phyloP scores from a whole-genome alignment of 768 basidiomycete species.

The Hygrocybe coccinea region DNA sequence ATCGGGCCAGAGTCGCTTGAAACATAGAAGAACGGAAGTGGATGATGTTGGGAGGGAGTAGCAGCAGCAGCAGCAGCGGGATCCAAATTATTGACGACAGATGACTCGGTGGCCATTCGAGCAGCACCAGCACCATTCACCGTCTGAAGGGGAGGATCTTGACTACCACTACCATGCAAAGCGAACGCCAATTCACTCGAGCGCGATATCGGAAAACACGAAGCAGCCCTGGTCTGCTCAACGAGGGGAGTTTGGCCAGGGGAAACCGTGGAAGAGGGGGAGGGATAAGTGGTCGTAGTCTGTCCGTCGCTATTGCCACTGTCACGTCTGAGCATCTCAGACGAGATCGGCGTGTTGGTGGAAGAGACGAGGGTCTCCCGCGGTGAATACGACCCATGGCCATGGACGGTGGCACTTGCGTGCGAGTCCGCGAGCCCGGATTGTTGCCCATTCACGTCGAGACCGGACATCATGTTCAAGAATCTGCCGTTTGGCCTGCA shows the following conservation, averaged over 20 bases:
- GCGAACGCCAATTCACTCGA: conserved; percentile 36
- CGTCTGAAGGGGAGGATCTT: too few species aligned
- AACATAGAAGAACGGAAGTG: not conserved
- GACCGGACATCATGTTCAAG: conserved; percentile 39
- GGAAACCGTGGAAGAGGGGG: conserved; percentile 43
- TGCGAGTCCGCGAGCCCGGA: not conserved
- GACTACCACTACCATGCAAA: conserved; percentile 27
- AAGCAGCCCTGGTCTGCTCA: conserved; percentile 6
- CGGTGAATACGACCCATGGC: not conserved
- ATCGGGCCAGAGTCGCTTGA: not conserved
- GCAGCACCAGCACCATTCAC: too few species aligned
- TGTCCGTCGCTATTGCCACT: conserved; percentile 10
- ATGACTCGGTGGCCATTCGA: not conserved
- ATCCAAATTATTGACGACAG: not conserved
- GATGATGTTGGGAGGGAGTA: not conserved
- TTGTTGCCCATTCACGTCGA: conserved; percentile 31
- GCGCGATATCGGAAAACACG: conserved; percentile 28
- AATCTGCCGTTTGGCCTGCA: conserved; percentile 36
- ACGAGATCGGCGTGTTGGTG: conserved; percentile 14
- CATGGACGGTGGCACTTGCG: not conserved
- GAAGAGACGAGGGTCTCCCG: not conserved
- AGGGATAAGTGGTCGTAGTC: conserved; percentile 33
- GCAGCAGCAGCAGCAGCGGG: too few species aligned
- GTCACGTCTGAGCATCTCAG: conserved; percentile 7
- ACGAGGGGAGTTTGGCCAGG: conserved; percentile 33